phyloP scores from a whole-genome alignment of 495 filamentous ascomycete genomes.

The Xylaria palmicola region DNA sequence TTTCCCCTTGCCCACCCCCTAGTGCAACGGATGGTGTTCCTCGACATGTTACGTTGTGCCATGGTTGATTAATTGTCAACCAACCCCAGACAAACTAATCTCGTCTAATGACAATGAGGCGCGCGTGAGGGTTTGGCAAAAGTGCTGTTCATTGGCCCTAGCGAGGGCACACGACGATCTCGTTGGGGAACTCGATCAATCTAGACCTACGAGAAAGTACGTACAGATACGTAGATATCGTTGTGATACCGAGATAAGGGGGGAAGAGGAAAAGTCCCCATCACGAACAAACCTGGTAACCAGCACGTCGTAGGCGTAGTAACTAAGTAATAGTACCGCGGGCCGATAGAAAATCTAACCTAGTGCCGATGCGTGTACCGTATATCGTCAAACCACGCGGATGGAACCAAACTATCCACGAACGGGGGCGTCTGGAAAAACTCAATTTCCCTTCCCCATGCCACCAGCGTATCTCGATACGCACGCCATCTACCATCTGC shows the following conservation, averaged over 20 bases:
- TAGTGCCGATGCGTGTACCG: background rate
- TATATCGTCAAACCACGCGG: slow-evolving; percentile 2
- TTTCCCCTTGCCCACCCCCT: background rate
- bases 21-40: background rate
- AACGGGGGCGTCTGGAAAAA: background rate
- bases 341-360: too few species aligned
- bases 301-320: too few species aligned
- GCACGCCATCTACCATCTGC: too few species aligned
- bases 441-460: too few species aligned
- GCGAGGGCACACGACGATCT: background rate
- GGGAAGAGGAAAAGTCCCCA: background rate
- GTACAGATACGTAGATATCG: too few species aligned
- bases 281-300: too few species aligned
- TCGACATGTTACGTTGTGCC: too few species aligned
- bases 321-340: too few species aligned
- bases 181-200: background rate
- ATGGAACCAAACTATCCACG: background rate
- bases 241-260: too few species aligned
- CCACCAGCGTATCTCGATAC: too few species aligned
- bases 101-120: background rate
- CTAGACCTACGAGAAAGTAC: slow-evolving; percentile 4
- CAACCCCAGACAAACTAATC: background rate
- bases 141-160: background rate
- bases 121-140: background rate
- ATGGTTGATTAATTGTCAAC: slow-evolving; percentile 1